A percentile compares a stretch with the other conserved stretches of the same genome.
Evolutionary conservation across 768 basidiomycete species (phyloP).

Genomic region (Trametes cinnabarina): DNA sequence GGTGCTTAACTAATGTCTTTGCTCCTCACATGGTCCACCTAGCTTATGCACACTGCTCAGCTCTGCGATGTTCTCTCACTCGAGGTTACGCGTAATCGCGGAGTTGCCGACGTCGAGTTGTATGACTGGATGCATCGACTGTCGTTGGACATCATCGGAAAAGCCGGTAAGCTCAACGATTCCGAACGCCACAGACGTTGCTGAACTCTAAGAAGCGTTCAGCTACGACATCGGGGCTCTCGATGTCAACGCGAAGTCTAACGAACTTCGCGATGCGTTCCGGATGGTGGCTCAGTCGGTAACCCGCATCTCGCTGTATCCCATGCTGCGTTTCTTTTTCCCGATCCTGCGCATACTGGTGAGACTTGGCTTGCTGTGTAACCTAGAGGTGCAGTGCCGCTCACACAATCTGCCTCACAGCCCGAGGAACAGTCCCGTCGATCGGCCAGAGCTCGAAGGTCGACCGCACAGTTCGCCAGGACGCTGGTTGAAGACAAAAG

Average conservation of each 20-base stretch:
- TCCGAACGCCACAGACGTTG: too few relatives aligned
- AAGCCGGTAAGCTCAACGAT: conserved; percentile 33
- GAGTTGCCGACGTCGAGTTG: conserved; percentile 29
- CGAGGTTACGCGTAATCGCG: conserved; percentile 31
- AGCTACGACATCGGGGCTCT: conserved; percentile 34
- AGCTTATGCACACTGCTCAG: too few relatives aligned
- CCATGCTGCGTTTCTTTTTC: conserved; percentile 14
- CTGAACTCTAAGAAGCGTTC: too few relatives aligned
- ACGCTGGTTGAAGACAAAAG: conserved; percentile 31
- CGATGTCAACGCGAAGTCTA: conserved; percentile 22
- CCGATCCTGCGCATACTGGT: conserved; percentile 25
- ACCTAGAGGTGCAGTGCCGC: too few relatives aligned
- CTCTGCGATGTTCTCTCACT: conserved; percentile 23
- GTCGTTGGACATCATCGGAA: conserved; percentile 42
- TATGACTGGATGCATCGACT: conserved; percentile 33
- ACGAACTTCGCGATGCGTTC: conserved; percentile 35
- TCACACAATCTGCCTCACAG: too few relatives aligned
- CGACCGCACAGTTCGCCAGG: conserved; percentile 26
- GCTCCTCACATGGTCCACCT: too few relatives aligned
- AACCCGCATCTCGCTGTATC: not conserved
- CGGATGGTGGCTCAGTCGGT: conserved; percentile 20
- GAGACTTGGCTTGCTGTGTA: too few relatives aligned
- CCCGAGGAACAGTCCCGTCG: conserved; percentile 4
- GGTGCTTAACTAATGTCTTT: conserved; percentile 29
- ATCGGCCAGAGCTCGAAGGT: conserved; percentile 10